Percentiles rank a stretch among this genome's conserved stretches.
phyloP scores from a whole-genome alignment of 805 yeast species.

The Metschnikowia kunwiensis region DNA sequence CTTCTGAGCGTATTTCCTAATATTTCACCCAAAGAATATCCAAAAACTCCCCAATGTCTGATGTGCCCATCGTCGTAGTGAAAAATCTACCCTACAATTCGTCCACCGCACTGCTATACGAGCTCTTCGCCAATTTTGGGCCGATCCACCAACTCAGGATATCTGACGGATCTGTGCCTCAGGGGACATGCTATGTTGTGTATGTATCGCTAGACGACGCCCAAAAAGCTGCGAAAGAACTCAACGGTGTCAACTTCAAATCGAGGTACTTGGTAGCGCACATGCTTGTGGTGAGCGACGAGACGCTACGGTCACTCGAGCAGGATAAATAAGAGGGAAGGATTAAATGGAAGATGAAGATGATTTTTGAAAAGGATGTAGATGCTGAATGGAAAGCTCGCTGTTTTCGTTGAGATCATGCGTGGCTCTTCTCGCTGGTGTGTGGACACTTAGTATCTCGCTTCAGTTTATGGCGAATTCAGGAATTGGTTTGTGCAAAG shows the following conservation, averaged over 20 bases:
- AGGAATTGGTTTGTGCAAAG: too few relatives aligned
- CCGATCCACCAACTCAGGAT: conserved; percentile 52
- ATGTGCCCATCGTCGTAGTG: conserved; percentile 47
- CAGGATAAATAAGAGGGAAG: too few relatives aligned
- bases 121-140: conserved; percentile 54
- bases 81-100: conserved; percentile 57
- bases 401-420: too few relatives aligned
- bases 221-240: conserved; percentile 48
- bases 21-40: too few relatives aligned
- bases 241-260: conserved; percentile 58
- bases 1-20: too few relatives aligned
- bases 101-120: conserved; percentile 45
- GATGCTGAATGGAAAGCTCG: too few relatives aligned
- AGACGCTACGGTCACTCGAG: conserved; percentile 5
- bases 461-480: too few relatives aligned
- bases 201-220: conserved; percentile 50
- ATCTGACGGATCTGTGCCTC: conserved; percentile 22
- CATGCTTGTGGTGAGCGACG: conserved; percentile 42
- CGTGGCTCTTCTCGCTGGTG: too few relatives aligned
- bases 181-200: conserved; percentile 53
- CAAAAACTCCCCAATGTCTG: conserved; percentile 17
- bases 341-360: too few relatives aligned
- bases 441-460: too few relatives aligned
- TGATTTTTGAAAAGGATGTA: too few relatives aligned
- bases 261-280: conserved; percentile 57